These are phyloP conservation scores for Rhizopogon vulgaris DNA, from an alignment of 768 basidiomycete genomes.

Conservation along the genomic window DNA sequence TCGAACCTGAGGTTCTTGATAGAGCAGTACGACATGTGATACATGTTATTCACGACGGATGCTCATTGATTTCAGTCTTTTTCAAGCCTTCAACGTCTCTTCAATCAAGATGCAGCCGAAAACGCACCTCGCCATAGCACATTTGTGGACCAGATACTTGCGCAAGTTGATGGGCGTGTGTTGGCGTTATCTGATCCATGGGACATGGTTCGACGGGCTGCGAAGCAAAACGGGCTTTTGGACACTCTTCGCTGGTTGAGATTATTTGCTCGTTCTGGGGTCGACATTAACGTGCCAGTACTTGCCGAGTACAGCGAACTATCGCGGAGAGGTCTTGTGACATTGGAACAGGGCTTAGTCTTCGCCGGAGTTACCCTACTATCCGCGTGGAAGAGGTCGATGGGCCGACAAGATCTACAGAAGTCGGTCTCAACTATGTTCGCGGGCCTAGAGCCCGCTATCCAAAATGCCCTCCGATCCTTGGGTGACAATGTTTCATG, in stretches of 20 bases:
- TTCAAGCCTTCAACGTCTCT: constrained; percentile 48
- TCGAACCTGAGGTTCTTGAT: constrained; percentile 27
- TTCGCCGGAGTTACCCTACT: constrained; percentile 48
- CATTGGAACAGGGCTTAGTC: constrained; percentile 40
- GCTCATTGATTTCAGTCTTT: constrained; percentile 34
- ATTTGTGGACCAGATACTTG: constrained; percentile 24
- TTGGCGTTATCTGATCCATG: constrained; percentile 44
- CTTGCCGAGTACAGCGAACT: constrained; percentile 43
- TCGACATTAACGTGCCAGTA: constrained; percentile 50
- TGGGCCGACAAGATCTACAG: constrained; percentile 57
- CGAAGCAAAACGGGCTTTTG: constrained; percentile 37
- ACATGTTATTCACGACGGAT: not conserved
- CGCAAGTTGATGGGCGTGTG: constrained; percentile 23
- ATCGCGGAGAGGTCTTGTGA: constrained; percentile 30
- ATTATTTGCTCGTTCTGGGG: constrained; percentile 56
- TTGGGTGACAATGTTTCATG: constrained; percentile 22
- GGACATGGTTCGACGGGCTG: constrained; percentile 40
- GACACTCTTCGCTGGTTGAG: constrained; percentile 54
- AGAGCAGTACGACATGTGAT: constrained; percentile 31
- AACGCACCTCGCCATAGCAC: constrained; percentile 33
- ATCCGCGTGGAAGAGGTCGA: constrained; percentile 56
- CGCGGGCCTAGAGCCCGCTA: constrained; percentile 31
- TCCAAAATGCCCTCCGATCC: constrained; percentile 33
- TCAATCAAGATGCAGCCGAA: constrained; percentile 45
- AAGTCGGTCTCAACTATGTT: constrained; percentile 43